A percentile compares a stretch with the other conserved stretches of the same genome.
These are phyloP conservation scores for Fusarium mangiferae DNA, from an alignment of 2,329 filamentous ascomycete genomes.

Conservation along the genomic window DNA sequence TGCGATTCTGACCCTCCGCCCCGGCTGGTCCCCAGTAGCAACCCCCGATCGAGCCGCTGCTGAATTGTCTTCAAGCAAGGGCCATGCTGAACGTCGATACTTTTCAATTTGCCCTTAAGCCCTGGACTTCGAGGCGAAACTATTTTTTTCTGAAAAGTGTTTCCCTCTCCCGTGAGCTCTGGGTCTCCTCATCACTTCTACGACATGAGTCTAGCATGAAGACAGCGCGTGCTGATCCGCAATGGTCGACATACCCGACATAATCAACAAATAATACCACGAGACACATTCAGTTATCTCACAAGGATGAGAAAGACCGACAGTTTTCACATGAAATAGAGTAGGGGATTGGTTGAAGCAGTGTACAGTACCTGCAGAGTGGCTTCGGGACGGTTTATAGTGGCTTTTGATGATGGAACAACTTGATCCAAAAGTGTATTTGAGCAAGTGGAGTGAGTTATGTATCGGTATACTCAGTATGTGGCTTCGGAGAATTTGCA, in stretches of 20 bases:
- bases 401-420: not conserved
- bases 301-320: not conserved
- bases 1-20: not conserved
- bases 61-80: not conserved
- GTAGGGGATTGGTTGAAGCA: not conserved
- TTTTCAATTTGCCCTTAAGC: not conserved
- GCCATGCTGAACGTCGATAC: not conserved
- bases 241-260: not conserved
- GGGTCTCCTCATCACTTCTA: not conserved
- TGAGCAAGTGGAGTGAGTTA: too few species aligned
- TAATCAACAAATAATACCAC: not conserved
- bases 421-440: too few species aligned
- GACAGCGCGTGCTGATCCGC: not conserved
- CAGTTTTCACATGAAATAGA: not conserved
- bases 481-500: not conserved
- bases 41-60: not conserved
- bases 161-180: not conserved
- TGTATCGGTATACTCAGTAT: not conserved
- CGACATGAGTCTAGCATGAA: not conserved
- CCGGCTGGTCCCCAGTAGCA: not conserved
- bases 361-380: not conserved
- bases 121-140: not conserved
- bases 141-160: not conserved
- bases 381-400: not conserved
- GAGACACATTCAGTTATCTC: not conserved